Conservation (phyloP, 495 filamentous ascomycete genomes). For the Lineolata rhizophorae region DNA sequence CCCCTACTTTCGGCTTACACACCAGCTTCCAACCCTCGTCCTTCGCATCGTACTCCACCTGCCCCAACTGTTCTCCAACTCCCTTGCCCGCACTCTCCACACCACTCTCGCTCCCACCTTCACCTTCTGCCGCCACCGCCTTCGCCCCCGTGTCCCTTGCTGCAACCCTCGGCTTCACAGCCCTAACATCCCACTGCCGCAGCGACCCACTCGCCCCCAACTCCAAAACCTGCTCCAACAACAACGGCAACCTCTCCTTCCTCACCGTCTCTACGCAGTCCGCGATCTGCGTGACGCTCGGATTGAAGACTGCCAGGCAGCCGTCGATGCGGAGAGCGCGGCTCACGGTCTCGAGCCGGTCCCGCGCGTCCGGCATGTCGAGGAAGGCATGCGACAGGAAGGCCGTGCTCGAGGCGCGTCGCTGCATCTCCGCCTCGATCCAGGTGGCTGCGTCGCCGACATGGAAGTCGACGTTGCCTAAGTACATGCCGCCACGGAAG, state of each 20-base stretch:
- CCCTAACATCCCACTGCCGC: constrained; percentile 43
- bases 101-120: constrained; percentile 3
- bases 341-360: constrained; percentile 33
- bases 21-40: constrained; percentile 27
- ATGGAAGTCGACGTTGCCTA: constrained; percentile 45
- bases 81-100: constrained; percentile 3
- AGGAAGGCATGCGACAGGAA: constrained; percentile 49
- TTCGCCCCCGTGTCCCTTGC: constrained; percentile 5
- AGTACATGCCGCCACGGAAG: constrained; percentile 51
- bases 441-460: constrained; percentile 40
- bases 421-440: constrained; percentile 21
- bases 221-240: constrained; percentile 41
- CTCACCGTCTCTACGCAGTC: constrained; percentile 32
- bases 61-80: constrained; percentile 2
- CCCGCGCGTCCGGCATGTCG: constrained; percentile 41
- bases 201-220: constrained; percentile 32
- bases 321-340: constrained; percentile 38
- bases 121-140: constrained; percentile 2
- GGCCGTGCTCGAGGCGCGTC: constrained; percentile 15
- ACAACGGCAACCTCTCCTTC: constrained; percentile 27
- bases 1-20: constrained; percentile 46
- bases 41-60: constrained; percentile 4
- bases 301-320: constrained; percentile 43
- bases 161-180: constrained; percentile 22
- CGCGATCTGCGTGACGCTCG: constrained; percentile 55